A percentile compares a stretch with the other conserved stretches of the same genome.
Evolutionary conservation across 768 basidiomycete species (phyloP).

Genomic region (Pulveroboletus sp.): DNA sequence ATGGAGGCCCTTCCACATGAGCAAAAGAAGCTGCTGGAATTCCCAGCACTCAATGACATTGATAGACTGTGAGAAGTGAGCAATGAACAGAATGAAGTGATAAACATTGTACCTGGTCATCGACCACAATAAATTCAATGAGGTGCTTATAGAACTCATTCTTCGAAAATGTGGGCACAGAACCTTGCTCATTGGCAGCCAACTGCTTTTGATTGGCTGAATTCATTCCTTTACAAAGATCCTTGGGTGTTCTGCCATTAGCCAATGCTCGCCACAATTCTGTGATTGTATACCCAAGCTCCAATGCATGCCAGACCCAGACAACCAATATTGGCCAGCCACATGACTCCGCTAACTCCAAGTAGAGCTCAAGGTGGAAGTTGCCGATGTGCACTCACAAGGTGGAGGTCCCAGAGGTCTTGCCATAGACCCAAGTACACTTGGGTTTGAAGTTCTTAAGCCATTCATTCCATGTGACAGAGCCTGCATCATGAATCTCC

Average conservation of each 20-base stretch:
- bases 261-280: no score
- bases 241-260: not conserved
- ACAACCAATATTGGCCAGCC: not conserved
- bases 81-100: no score
- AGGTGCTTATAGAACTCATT: not conserved
- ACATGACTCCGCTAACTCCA: not conserved
- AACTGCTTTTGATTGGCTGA: not conserved
- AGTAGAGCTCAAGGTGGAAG: not conserved
- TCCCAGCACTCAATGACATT: no score
- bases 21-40: no score
- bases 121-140: not conserved
- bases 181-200: not conserved
- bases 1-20: no score
- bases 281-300: not conserved
- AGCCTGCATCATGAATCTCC: not conserved
- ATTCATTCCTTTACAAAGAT: not conserved
- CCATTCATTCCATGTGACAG: not conserved
- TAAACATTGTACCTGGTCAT: not conserved
- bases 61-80: no score
- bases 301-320: not conserved
- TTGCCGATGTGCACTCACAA: not conserved
- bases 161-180: not conserved
- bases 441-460: not conserved
- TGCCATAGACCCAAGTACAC: not conserved
- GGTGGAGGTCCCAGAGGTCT: not conserved